Evolutionary conservation across 2,329 filamentous ascomycete species (phyloP).

Genomic region (Phialocephala sp.): DNA sequence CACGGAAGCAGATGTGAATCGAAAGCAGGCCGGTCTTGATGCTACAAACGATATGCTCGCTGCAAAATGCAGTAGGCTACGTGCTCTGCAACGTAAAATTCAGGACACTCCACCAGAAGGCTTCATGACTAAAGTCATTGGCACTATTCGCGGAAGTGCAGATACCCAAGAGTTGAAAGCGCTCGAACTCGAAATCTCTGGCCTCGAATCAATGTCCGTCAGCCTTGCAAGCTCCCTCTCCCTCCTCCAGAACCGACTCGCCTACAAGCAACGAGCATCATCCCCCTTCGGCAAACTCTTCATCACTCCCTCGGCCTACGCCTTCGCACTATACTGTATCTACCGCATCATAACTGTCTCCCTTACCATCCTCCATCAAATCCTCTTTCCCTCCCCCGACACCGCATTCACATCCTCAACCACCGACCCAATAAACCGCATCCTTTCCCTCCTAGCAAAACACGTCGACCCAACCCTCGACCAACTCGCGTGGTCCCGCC

Average conservation of each 20-base stretch:
- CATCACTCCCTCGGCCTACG: conserved; percentile 64
- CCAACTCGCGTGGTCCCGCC: conserved; percentile 81
- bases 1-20: conserved; percentile 74
- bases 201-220: conserved; percentile 79
- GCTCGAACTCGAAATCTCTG: conserved; percentile 77
- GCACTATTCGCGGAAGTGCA: conserved; percentile 68
- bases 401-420: conserved; percentile 57
- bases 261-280: conserved; percentile 68
- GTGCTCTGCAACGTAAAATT: conserved; percentile 70
- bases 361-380: conserved; percentile 69
- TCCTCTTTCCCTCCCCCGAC: conserved; percentile 45
- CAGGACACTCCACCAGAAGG: conserved; percentile 53
- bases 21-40: conserved; percentile 80
- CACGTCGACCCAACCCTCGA: conserved; percentile 86
- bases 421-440: conserved; percentile 83
- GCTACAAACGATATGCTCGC: conserved; percentile 80
- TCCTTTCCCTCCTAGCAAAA: conserved; percentile 78
- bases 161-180: conserved; percentile 64
- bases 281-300: conserved; percentile 71
- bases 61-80: conserved; percentile 74
- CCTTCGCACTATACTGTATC: conserved; percentile 82
- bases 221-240: conserved; percentile 70
- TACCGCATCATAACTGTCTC: conserved; percentile 80
- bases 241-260: conserved; percentile 65
- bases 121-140: conserved; percentile 76